Evolutionary conservation across 768 basidiomycete species (phyloP).

Genomic region (Trametes cinnabarina): DNA sequence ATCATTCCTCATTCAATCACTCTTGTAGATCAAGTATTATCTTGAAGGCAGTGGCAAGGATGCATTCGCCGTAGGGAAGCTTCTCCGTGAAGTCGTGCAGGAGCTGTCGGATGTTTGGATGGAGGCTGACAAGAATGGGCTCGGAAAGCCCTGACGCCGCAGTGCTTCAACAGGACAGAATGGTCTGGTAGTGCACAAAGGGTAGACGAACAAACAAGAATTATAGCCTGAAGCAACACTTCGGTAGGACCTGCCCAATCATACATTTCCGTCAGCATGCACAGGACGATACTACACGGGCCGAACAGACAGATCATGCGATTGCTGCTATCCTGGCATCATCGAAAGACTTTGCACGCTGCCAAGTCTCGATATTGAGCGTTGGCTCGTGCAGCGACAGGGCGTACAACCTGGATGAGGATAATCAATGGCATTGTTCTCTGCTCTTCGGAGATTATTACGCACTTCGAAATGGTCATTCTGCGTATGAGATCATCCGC

Average conservation of each 20-base stretch:
- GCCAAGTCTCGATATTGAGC: conserved; percentile 61
- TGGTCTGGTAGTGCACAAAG: too few species aligned
- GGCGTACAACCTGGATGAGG: conserved; percentile 52
- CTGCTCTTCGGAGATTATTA: not conserved
- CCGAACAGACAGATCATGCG: not conserved
- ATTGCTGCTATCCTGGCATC: conserved; percentile 35
- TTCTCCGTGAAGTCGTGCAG: conserved; percentile 55
- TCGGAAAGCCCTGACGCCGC: conserved; percentile 28
- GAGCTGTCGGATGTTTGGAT: conserved; percentile 71
- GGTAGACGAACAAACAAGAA: not conserved
- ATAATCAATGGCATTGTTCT: not conserved
- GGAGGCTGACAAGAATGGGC: conserved; percentile 52
- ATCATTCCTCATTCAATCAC: not conserved
- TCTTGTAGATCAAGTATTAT: conserved; percentile 74
- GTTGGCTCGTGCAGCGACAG: conserved; percentile 56
- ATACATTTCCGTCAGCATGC: too few species aligned
- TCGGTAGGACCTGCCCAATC: too few species aligned
- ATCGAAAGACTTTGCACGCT: conserved; percentile 61
- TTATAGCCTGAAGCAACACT: not conserved
- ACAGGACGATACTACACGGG: too few species aligned
- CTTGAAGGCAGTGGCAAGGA: conserved; percentile 73
- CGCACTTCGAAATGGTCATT: conserved; percentile 71
- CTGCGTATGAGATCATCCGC: conserved; percentile 64
- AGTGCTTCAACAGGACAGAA: too few species aligned
- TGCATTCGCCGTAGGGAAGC: conserved; percentile 40